Conservation (phyloP, 305 asterid genomes). For the Andrographis paniculata region DNA sequence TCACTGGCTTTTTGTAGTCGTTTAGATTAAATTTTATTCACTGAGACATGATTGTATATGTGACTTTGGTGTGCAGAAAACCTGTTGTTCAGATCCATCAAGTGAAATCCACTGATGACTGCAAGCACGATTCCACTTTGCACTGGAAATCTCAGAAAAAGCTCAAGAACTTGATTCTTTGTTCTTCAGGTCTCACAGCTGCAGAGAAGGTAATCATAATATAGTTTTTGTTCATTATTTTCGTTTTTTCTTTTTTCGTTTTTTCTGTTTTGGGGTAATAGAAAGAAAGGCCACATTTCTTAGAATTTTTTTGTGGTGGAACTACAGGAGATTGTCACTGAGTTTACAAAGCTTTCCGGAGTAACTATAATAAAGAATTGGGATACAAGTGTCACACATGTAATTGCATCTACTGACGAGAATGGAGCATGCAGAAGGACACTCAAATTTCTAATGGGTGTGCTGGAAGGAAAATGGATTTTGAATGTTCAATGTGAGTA, state of each 20-base stretch:
- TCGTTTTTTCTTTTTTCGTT: no score
- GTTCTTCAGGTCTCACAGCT: constrained; percentile 69
- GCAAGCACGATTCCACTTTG: constrained; percentile 21
- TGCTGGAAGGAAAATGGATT: constrained; percentile 93
- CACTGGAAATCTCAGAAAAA: constrained; percentile 45
- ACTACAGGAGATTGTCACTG: constrained; percentile 48
- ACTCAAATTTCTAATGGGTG: constrained; percentile 82
- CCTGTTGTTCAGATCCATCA: constrained; percentile 20
- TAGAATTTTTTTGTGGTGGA: neutral
- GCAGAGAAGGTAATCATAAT: constrained; percentile 50
- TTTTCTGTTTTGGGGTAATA: no score
- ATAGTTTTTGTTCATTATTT: neutral
- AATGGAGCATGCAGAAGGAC: constrained; percentile 89
- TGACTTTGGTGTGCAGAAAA: constrained; percentile 29
- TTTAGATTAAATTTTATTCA: neutral
- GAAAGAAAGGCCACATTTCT: no score
- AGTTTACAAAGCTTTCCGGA: constrained; percentile 45
- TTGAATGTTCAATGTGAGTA: constrained; percentile 65
- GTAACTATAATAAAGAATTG: constrained; percentile 58
- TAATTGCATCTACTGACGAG: constrained; percentile 74
- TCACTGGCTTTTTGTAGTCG: constrained; percentile 8
- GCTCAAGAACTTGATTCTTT: constrained; percentile 48
- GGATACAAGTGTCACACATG: constrained; percentile 75
- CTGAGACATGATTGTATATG: neutral
- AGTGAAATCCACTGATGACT: constrained; percentile 24